Conservation (phyloP, 139 green algal species). For the Mesotaenium endlicherianum region DNA sequence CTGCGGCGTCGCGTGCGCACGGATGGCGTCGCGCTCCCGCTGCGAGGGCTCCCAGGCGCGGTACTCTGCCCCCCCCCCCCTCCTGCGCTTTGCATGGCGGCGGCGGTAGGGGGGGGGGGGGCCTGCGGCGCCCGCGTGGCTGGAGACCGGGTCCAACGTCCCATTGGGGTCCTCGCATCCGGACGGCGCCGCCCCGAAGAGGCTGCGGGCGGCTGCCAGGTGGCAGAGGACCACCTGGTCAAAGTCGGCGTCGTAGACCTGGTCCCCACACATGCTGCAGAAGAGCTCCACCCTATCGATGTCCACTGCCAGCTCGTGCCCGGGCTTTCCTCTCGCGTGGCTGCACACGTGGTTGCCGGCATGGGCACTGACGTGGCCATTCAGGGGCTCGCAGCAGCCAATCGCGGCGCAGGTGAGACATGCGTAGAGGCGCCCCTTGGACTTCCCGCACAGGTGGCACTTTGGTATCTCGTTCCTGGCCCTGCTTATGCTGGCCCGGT, state of each 20-base stretch:
- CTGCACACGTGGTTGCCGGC: neutral
- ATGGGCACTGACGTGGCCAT: neutral
- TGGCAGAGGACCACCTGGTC: conserved; percentile 57
- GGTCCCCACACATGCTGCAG: conserved; percentile 71
- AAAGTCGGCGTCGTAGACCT: conserved; percentile 67
- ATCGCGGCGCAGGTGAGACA: conserved; percentile 36
- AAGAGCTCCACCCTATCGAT: conserved; percentile 65
- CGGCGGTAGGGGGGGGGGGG: neutral
- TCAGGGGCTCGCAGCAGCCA: neutral
- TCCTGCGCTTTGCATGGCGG: neutral
- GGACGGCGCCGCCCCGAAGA: neutral
- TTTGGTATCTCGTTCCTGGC: neutral
- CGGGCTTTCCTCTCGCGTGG: neutral
- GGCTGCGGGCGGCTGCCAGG: neutral
- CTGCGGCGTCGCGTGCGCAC: neutral
- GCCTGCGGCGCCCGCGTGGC: neutral
- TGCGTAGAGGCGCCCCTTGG: conserved; percentile 21
- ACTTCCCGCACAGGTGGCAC: conserved; percentile 9
- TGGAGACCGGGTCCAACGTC: neutral
- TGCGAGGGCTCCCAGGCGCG: neutral
- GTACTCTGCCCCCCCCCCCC: neutral
- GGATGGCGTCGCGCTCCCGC: neutral
- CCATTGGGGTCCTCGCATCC: neutral
- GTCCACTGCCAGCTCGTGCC: conserved; percentile 65
- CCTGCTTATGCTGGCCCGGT: neutral